Percentiles rank a stretch among this genome's conserved stretches.
phyloP scores from a whole-genome alignment of 495 filamentous ascomycete species.

The Aspergillus mulundensis region DNA sequence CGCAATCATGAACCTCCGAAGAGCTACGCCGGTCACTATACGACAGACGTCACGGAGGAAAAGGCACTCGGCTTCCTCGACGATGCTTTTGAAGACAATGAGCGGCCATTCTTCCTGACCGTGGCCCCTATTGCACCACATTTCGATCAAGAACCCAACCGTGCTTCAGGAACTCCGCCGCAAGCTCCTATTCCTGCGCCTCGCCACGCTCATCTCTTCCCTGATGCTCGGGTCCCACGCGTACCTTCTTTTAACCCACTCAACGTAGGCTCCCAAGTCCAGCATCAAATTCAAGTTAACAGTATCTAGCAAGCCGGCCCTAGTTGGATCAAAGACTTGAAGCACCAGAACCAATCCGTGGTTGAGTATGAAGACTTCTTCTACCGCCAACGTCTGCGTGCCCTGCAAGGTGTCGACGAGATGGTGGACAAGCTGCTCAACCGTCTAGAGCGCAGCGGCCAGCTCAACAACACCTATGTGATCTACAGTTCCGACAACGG shows the following conservation, averaged over 20 bases:
- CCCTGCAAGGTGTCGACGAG: constrained; percentile 68
- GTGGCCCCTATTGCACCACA: constrained; percentile 67
- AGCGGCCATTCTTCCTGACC: constrained; percentile 63
- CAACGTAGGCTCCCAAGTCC: constrained; percentile 47
- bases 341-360: constrained; percentile 49
- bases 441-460: constrained; percentile 45
- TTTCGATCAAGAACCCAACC: constrained; percentile 45
- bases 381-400: constrained; percentile 59
- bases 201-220: constrained; percentile 37
- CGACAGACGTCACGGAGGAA: constrained; percentile 56
- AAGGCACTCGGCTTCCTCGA: constrained; percentile 62
- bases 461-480: constrained; percentile 67
- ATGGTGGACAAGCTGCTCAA: constrained; percentile 55
- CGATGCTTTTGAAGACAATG: constrained; percentile 45
- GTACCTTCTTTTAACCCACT: constrained; percentile 43
- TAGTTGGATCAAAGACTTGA: constrained; percentile 57
- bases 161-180: constrained; percentile 30
- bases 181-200: constrained; percentile 47
- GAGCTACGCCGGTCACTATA: constrained; percentile 55
- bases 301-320: constrained; percentile 53
- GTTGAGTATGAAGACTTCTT: constrained; percentile 66
- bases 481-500: constrained; percentile 73
- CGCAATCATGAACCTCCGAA: constrained; percentile 56
- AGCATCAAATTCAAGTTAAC: constrained; percentile 34
- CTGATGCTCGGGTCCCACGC: constrained; percentile 36